Evolutionary conservation across 768 basidiomycete species (phyloP).

Genomic region (Rhodosporidiobolus odoratus): DNA sequence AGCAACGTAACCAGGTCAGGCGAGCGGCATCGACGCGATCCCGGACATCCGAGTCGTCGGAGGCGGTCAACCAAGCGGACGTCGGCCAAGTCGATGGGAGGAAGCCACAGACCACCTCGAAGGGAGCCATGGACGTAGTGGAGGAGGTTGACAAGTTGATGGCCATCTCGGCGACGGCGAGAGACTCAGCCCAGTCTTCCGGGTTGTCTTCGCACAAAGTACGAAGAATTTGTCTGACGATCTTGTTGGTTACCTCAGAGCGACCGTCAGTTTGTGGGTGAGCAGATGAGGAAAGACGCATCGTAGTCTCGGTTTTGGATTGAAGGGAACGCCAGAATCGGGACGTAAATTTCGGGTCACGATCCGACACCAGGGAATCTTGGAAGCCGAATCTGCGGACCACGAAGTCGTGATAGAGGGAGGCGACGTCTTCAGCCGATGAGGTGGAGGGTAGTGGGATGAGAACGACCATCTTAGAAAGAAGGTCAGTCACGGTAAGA

Average conservation of each 20-base stretch:
- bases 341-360: slow-evolving; percentile 51
- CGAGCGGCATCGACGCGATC: not conserved
- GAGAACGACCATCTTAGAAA: slow-evolving; percentile 8
- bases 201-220: slow-evolving; percentile 28
- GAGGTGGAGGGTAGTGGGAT: not conserved
- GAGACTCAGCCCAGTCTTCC: slow-evolving; percentile 43
- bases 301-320: slow-evolving; percentile 42
- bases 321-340: slow-evolving; percentile 50
- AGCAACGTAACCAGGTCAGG: not conserved
- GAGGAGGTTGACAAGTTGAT: slow-evolving; percentile 42
- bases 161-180: slow-evolving; percentile 49
- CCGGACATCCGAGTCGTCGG: not conserved
- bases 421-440: slow-evolving; percentile 46
- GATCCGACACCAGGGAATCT: slow-evolving; percentile 48
- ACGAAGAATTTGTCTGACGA: slow-evolving; percentile 21
- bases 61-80: not conserved
- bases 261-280: slow-evolving; percentile 52
- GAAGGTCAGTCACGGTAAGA: not conserved
- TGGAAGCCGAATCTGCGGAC: slow-evolving; percentile 51
- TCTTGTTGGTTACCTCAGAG: slow-evolving; percentile 46
- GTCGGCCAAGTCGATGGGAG: not conserved
- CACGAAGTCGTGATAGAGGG: slow-evolving; percentile 46
- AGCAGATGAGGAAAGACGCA: slow-evolving; percentile 49
- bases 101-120: slow-evolving; percentile 1
- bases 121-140: not conserved